Evolutionary conservation across 2,329 filamentous ascomycete species (phyloP).

Genomic region (Aspergillus pseudotamarii): DNA sequence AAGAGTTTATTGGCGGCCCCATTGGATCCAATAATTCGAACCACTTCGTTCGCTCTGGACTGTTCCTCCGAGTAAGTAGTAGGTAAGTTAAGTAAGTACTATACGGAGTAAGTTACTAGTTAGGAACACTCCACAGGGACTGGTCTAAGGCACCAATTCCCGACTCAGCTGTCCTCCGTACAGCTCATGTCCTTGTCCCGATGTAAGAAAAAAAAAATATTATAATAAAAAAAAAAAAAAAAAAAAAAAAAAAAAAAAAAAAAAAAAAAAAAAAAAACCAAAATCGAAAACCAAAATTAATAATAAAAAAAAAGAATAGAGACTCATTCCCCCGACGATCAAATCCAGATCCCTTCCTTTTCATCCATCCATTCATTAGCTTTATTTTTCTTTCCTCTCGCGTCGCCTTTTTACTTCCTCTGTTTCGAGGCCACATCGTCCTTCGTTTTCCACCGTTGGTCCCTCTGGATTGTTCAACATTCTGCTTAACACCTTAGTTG

Average conservation of each 20-base stretch:
- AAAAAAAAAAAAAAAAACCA: neutral
- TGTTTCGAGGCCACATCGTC: neutral
- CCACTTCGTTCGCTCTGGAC: conserved; percentile 13
- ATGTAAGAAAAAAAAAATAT: conserved; percentile 1
- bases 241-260: conserved; percentile 7
- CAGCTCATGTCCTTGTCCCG: conserved; percentile 7
- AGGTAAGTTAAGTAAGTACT: too few relatives aligned
- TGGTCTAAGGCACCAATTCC: neutral
- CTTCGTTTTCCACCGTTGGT: neutral
- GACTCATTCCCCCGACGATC: conserved; percentile 10
- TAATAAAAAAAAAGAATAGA: conserved; percentile 8
- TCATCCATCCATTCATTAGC: conserved; percentile 5
- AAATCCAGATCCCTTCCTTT: conserved; percentile 22
- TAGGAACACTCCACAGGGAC: conserved; percentile 6
- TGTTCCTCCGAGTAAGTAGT: conserved; percentile 3
- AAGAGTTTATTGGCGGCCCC: conserved; percentile 12
- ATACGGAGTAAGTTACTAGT: neutral
- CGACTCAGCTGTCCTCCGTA: neutral
- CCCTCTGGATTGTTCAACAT: neutral
- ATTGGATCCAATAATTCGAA: conserved; percentile 19
- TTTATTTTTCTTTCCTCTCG: conserved; percentile 5
- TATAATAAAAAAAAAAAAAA: neutral
- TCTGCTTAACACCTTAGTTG: conserved; percentile 7
- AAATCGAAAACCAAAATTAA: conserved; percentile 2
- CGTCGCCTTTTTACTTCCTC: conserved; percentile 14